Evolutionary conservation across 2,329 filamentous ascomycete species (phyloP), one percentile per base, ranked within the genome.

Genomic region (Periconia digitata): DNA sequence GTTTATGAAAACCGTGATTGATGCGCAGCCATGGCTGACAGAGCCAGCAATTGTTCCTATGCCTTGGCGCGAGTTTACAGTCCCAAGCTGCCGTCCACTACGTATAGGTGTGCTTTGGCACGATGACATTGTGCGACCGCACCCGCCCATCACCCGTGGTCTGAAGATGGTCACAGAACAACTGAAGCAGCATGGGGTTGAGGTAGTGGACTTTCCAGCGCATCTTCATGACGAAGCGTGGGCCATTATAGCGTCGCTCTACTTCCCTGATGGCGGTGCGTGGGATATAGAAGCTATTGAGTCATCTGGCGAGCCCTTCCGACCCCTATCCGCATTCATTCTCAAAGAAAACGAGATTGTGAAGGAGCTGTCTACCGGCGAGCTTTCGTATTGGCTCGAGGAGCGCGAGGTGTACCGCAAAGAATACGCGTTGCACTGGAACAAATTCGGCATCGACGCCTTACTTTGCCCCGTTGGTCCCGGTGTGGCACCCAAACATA

Each of bases 81-180:
- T 65, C n/a, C 56, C 61, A 8, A 40, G 39, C 48, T 48, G 49
- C 44, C 45, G 55, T 3, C 54, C 55, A 12, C 65, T 87, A 20
- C 79, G 74, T 37, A 72, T 89, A 44, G 85, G 74, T 4, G 79
- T 89, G 24, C 74, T 88, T 67, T 84, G 80, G 78, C 74, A 85
- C 64, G 86, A 89, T 62, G 81, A 79, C 8, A 75, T 84, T 42
- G 85, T 87, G 4, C 75, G 69, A 6, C 86, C 86, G 0, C 86
- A 87, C 43, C 85, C 86, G 2, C 86, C 86, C 0, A 76, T 89
- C 3, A 69, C 75, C 0, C 76, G 84, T 6, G 85, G 82, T 1
- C 64, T 89, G 8, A 64, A 70, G 2, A 64, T 73, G 6, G 69
- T 80, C 0, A 74, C 73, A 0, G 65, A 71, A 2, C 74, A 66